Evolutionary conservation across 2,329 filamentous ascomycete genomes (phyloP).

Genomic region (Penicillium sp.): DNA sequence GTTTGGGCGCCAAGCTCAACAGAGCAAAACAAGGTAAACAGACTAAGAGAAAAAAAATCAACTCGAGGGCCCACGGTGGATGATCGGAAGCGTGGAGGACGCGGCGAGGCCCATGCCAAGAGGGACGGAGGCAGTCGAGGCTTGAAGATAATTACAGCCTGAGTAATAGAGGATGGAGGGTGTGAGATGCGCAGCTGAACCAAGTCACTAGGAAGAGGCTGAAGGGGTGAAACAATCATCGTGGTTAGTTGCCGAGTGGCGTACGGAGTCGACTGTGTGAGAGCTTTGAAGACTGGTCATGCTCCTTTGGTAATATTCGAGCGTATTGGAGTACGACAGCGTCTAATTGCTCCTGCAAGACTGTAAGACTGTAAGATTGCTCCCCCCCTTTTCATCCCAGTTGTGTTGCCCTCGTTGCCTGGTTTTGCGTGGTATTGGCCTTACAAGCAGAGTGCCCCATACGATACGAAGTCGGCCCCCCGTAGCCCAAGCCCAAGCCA

Average conservation of each 20-base stretch:
- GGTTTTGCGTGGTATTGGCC: background rate
- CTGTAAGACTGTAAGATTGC: no score
- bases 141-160: background rate
- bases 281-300: background rate
- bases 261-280: background rate
- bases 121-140: constrained; percentile 1
- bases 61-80: background rate
- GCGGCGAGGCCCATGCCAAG: constrained; percentile 7
- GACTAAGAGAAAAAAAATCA: constrained; percentile 15
- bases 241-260: background rate
- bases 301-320: background rate
- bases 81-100: constrained; percentile 4
- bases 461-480: background rate
- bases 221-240: background rate
- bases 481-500: background rate
- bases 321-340: background rate
- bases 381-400: background rate
- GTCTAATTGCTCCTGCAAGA: background rate
- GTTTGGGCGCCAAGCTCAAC: constrained; percentile 25
- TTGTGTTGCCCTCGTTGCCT: background rate
- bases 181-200: background rate
- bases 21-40: constrained; percentile 30
- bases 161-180: background rate
- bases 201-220: background rate
- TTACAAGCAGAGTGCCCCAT: background rate